These are phyloP conservation scores for Zygotorulaspora sp. DNA, from an alignment of 805 yeast genomes.

Conservation along the genomic window DNA sequence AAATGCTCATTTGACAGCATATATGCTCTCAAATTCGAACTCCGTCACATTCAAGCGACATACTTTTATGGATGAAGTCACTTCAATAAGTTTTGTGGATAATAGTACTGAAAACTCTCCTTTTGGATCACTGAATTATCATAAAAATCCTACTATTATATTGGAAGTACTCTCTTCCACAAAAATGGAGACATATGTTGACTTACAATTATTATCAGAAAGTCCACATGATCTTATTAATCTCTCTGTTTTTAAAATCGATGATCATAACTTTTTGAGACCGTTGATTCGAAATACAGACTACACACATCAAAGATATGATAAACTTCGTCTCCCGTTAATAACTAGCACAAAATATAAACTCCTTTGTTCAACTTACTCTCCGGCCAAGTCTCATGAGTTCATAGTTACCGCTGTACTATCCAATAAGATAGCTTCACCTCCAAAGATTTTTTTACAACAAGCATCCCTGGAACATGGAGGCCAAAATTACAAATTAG, in stretches of 20 bases:
- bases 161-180: conserved; percentile 10
- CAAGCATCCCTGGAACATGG: conserved; percentile 22
- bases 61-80: not conserved
- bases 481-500: conserved; percentile 21
- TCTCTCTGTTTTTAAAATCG: conserved; percentile 21
- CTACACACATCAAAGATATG: conserved; percentile 13
- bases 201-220: conserved; percentile 19
- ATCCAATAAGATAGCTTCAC: not conserved
- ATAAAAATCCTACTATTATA: conserved; percentile 25
- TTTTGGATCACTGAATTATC: conserved; percentile 12
- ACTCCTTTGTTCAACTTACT: conserved; percentile 22
- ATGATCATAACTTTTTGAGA: conserved; percentile 19
- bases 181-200: conserved; percentile 10
- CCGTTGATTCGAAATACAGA: conserved; percentile 21
- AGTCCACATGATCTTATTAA: conserved; percentile 14
- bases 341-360: conserved; percentile 22
- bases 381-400: conserved; percentile 1
- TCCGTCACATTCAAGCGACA: conserved; percentile 9
- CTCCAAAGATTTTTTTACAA: conserved; percentile 5
- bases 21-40: conserved; percentile 16
- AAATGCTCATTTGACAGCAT: conserved; percentile 22
- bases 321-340: conserved; percentile 14
- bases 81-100: conserved; percentile 3
- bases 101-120: not conserved
- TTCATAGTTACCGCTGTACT: conserved; percentile 13